These are phyloP conservation scores for Penium margaritaceum DNA, from an alignment of 139 green algal genomes.

Conservation along the genomic window DNA sequence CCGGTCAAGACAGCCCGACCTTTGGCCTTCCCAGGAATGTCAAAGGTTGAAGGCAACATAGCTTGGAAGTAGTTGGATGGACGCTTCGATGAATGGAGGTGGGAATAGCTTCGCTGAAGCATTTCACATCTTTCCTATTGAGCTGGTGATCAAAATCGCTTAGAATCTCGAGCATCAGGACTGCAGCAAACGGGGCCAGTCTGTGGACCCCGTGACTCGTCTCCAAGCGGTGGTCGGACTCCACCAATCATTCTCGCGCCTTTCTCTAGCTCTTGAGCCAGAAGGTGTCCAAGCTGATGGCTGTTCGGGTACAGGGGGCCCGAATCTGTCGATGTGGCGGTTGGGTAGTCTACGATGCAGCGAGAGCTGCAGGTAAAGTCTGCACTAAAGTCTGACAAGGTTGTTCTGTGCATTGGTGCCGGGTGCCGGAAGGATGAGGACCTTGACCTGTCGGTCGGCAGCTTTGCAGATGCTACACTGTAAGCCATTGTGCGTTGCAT, in stretches of 20 bases:
- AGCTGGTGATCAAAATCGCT: slow-evolving; percentile 17
- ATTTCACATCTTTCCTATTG: slow-evolving; percentile 9
- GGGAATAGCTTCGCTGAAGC: no score
- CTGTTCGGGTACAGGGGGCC: slow-evolving; percentile 18
- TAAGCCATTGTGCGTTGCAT: slow-evolving; percentile 1
- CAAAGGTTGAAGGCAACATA: no score
- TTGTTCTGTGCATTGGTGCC: slow-evolving; percentile 5
- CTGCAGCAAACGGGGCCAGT: not conserved
- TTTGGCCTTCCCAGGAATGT: no score
- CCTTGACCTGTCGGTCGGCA: slow-evolving; percentile 21
- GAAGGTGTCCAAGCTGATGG: slow-evolving; percentile 3
- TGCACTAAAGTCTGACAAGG: not conserved
- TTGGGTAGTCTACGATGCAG: not conserved
- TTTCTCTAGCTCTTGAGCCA: not conserved
- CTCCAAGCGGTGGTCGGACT: not conserved
- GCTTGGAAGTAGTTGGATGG: no score
- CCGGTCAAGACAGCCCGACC: no score
- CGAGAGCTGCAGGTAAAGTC: slow-evolving; percentile 3
- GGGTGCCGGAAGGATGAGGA: slow-evolving; percentile 20
- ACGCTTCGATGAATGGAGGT: no score
- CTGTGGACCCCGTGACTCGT: not conserved
- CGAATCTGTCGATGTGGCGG: slow-evolving; percentile 7
- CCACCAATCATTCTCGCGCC: not conserved
- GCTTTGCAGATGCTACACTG: slow-evolving; percentile 15
- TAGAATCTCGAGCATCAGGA: slow-evolving; percentile 1